Percentiles rank a stretch among this genome's conserved stretches.
Conservation (phyloP, 1,139 yeast genomes). For the Candida tropicalis region DNA sequence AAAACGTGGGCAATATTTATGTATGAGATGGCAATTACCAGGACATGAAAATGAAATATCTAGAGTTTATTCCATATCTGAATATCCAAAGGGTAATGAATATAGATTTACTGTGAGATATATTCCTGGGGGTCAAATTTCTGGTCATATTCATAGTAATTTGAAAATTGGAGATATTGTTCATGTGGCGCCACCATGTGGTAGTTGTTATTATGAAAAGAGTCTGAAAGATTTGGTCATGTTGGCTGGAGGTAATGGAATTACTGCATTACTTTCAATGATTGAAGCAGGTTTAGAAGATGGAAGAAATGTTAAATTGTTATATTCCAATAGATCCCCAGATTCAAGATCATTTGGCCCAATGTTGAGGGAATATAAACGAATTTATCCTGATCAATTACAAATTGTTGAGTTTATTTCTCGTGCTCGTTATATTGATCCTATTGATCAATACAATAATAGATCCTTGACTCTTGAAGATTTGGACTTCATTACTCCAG, state of each 20-base stretch:
- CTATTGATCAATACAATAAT: conserved; percentile 11
- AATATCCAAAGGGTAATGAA: conserved; percentile 29
- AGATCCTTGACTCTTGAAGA: conserved; percentile 17
- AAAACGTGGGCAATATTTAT: conserved; percentile 63
- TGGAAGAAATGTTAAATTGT: conserved; percentile 30
- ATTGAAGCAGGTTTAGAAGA: conserved; percentile 39
- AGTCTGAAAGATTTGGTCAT: conserved; percentile 41
- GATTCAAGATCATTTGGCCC: conserved; percentile 31
- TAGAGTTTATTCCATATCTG: conserved; percentile 58
- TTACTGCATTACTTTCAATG: conserved; percentile 63
- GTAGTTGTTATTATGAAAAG: conserved; percentile 45
- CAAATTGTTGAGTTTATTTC: conserved; percentile 26
- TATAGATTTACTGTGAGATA: conserved; percentile 59
- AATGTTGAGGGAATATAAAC: conserved; percentile 22
- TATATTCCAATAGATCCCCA: conserved; percentile 30
- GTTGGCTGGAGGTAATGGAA: conserved; percentile 68
- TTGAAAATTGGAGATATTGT: conserved; percentile 53
- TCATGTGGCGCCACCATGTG: conserved; percentile 61
- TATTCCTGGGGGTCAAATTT: conserved; percentile 50
- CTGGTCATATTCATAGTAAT: conserved; percentile 51
- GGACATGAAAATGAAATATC: conserved; percentile 35
- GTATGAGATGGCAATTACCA: conserved; percentile 46
- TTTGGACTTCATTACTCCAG: conserved; percentile 19
- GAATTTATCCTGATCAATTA: conserved; percentile 21
- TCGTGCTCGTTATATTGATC: conserved; percentile 12